Percentiles rank a stretch among this genome's conserved stretches.
phyloP scores from a whole-genome alignment of 148 eudicot species.

The Bassia scoparia region DNA sequence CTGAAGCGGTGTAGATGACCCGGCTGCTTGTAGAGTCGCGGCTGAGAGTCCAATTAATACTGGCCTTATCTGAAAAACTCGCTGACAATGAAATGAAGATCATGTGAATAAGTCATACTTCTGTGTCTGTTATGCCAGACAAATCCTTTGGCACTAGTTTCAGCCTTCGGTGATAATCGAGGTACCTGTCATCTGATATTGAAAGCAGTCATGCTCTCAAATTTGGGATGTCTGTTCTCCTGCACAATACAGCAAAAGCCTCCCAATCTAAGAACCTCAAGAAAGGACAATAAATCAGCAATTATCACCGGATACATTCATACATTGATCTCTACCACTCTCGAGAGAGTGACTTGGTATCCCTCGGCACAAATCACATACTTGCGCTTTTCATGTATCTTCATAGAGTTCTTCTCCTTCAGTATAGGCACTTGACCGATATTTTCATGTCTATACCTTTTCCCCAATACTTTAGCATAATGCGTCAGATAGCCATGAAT shows the following conservation, averaged over 20 bases:
- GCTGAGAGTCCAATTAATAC: too few species aligned
- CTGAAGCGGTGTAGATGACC: too few species aligned
- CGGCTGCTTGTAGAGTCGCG: too few species aligned
- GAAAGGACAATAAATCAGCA: conserved; percentile 72
- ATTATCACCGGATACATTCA: conserved; percentile 80
- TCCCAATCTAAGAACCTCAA: conserved; percentile 81
- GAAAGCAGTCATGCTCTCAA: conserved; percentile 61
- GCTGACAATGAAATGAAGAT: conserved; percentile 69
- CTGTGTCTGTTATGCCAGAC: conserved; percentile 58
- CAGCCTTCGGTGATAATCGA: conserved; percentile 51
- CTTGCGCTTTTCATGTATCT: conserved; percentile 71
- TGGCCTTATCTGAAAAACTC: conserved; percentile 42
- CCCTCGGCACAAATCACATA: conserved; percentile 81
- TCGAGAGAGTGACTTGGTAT: conserved; percentile 61
- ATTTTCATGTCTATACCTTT: conserved; percentile 65
- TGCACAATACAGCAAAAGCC: conserved; percentile 52
- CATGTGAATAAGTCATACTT: conserved; percentile 83
- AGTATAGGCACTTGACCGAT: conserved; percentile 52
- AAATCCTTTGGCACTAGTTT: conserved; percentile 53
- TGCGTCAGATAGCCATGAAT: conserved; percentile 73
- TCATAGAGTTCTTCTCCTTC: conserved; percentile 57
- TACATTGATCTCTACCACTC: conserved; percentile 69
- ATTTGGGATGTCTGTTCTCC: conserved; percentile 64
- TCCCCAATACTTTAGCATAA: conserved; percentile 53
- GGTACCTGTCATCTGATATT: conserved; percentile 57